These are phyloP conservation scores for Dichotomopilus funicola DNA, from an alignment of 2,329 filamentous ascomycete species.

Conservation along the genomic window DNA sequence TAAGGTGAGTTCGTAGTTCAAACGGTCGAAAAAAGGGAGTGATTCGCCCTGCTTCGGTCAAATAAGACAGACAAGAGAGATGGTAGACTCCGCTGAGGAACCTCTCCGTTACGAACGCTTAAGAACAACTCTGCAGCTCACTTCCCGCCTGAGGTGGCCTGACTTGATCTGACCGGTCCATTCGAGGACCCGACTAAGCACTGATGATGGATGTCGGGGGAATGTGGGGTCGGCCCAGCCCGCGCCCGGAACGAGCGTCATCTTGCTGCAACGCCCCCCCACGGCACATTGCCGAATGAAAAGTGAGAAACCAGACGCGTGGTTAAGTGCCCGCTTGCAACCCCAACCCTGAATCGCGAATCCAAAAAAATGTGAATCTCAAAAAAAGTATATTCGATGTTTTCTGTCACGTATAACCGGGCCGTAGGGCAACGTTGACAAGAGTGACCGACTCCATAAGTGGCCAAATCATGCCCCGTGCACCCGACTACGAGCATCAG, in stretches of 20 bases:
- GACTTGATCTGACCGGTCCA: no score
- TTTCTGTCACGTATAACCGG: not conserved
- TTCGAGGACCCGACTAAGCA: constrained; percentile 5
- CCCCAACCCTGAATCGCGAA: constrained; percentile 12
- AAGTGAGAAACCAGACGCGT: not conserved
- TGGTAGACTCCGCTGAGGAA: no score
- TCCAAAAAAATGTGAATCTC: not conserved
- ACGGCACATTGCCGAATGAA: constrained; percentile 5
- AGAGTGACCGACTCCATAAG: no score
- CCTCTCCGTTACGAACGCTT: not conserved
- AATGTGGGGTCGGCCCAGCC: constrained; percentile 11
- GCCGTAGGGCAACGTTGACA: no score
- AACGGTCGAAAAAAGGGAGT: no score
- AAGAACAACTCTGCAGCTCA: not conserved
- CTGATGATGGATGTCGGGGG: constrained; percentile 11
- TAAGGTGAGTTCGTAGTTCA: no score
- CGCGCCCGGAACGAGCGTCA: constrained; percentile 4
- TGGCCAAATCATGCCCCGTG: constrained; percentile 1
- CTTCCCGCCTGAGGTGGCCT: not conserved
- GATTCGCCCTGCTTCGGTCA: no score
- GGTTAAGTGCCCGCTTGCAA: not conserved
- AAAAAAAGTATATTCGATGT: constrained; percentile 3
- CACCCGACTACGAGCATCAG: not conserved
- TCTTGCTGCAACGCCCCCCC: constrained; percentile 8
- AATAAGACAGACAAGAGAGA: no score